Base-by-base conservation (phyloP, 176 grass and related monocot species). In the Cenchrus purpureus region DNA sequence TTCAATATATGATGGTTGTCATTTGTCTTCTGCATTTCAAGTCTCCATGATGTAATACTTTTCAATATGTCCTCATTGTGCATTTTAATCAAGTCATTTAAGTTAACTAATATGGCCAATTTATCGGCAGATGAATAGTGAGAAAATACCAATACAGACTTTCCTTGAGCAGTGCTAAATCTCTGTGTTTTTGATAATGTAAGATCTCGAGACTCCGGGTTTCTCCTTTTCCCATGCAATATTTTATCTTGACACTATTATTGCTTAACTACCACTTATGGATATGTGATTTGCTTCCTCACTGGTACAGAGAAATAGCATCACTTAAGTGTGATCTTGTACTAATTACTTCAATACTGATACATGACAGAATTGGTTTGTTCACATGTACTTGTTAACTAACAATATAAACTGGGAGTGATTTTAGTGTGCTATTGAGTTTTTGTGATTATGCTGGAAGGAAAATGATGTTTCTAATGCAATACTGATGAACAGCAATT, bases 121-220 rank as follows among this genome's bases (percentile, higher is more conserved):
- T 12, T 79, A 13, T 31, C 29, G 80, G 85, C 83, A 98, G 96
- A 85, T 91, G 83, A 90, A 87, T 79, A 90, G 67, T 78, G 89
- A 83, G 70, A 73, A 84, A 7, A 67, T 84, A 68, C 73, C 89
- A 63, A 70, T 94, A 74, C 87, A 78, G 62, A 68, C 72, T 74
- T 84, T 98, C 68, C 80, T 98, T 65, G 91, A 87, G 89, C 88
- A 64, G 81, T 98, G 92, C 64, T 98, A 75, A 89, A 89, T 80
- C 79, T 95, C 29, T 95, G 87, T 61, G 68, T 80, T 84, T 79
- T 89, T 74, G 86, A 91, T 78, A 90, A 92, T 90, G 96, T 98
- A 72, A 94, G 92, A 84, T 49, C 74, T 37, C 10, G 0, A 79
- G 57, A 42, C 74, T 82, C 20, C 5, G 13, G 37, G 25, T 50